Evolutionary conservation across 768 basidiomycete species (phyloP).

Genomic region (Tulasnella sp.): DNA sequence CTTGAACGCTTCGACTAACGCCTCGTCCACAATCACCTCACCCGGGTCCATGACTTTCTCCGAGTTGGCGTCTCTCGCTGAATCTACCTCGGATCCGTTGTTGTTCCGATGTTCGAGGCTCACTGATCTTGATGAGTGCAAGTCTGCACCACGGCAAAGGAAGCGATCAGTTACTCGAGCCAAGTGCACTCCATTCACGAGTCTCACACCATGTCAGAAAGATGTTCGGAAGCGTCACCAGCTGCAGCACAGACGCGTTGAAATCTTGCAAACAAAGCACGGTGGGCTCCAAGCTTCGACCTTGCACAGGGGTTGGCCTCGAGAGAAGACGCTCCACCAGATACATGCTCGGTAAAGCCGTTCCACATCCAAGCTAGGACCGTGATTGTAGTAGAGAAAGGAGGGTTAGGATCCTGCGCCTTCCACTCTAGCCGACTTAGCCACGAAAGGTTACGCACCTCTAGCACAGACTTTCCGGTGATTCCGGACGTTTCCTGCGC

Average conservation of each 20-base stretch:
- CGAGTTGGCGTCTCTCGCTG: too few relatives aligned
- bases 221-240: constrained; percentile 67
- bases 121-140: constrained; percentile 53
- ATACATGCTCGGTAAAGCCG: constrained; percentile 71
- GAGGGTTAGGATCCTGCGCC: not conserved
- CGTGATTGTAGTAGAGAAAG: not conserved
- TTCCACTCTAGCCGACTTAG: not conserved
- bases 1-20: constrained; percentile 56
- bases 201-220: constrained; percentile 71
- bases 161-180: not conserved
- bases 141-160: constrained; percentile 33
- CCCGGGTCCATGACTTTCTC: constrained; percentile 31
- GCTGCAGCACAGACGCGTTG: constrained; percentile 66
- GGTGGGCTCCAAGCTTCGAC: constrained; percentile 17
- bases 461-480: constrained; percentile 49
- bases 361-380: constrained; percentile 81
- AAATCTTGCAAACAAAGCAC: constrained; percentile 80
- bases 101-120: too few relatives aligned
- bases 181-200: not conserved
- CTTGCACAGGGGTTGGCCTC: constrained; percentile 17
- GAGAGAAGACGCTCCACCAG: constrained; percentile 53
- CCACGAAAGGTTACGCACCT: constrained; percentile 41
- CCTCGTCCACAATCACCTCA: constrained; percentile 54
- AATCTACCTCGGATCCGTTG: too few relatives aligned
- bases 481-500: constrained; percentile 11